phyloP scores from a whole-genome alignment of 768 basidiomycete genomes.

The Tricholoma sp. region DNA sequence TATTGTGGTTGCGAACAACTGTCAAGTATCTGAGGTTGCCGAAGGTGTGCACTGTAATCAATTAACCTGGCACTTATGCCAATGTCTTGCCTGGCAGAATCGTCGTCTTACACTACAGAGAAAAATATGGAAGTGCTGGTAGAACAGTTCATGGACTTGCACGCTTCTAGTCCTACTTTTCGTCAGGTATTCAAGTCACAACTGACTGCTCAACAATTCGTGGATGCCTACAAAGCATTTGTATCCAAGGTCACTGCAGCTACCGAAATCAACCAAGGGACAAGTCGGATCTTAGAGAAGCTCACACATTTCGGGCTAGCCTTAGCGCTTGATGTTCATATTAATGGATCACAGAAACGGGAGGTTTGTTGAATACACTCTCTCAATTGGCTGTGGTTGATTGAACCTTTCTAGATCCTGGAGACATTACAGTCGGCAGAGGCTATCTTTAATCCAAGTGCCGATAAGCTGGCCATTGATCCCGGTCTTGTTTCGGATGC shows the following conservation, averaged over 20 bases:
- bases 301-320: slow-evolving; percentile 65
- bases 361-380: slow-evolving; percentile 42
- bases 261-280: slow-evolving; percentile 34
- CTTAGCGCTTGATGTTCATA: slow-evolving; percentile 58
- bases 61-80: slow-evolving; percentile 6
- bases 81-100: slow-evolving; percentile 8
- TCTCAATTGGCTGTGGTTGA: background rate
- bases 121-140: slow-evolving; percentile 55
- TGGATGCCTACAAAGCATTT: slow-evolving; percentile 59
- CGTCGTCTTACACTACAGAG: slow-evolving; percentile 24
- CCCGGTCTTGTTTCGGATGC: slow-evolving; percentile 45
- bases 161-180: slow-evolving; percentile 60
- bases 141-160: slow-evolving; percentile 66
- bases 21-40: slow-evolving; percentile 22
- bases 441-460: slow-evolving; percentile 42
- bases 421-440: slow-evolving; percentile 54
- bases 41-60: slow-evolving; percentile 21
- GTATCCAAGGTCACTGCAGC: slow-evolving; percentile 36
- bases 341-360: slow-evolving; percentile 62
- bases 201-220: slow-evolving; percentile 60
- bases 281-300: slow-evolving; percentile 61
- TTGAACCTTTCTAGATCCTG: slow-evolving; percentile 39
- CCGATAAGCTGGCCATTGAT: slow-evolving; percentile 47
- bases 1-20: slow-evolving; percentile 32
- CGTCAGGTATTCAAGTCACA: slow-evolving; percentile 71